Percentiles rank a stretch among this genome's conserved stretches.
phyloP scores from a whole-genome alignment of 148 eudicot species.

The Drosera capensis region DNA sequence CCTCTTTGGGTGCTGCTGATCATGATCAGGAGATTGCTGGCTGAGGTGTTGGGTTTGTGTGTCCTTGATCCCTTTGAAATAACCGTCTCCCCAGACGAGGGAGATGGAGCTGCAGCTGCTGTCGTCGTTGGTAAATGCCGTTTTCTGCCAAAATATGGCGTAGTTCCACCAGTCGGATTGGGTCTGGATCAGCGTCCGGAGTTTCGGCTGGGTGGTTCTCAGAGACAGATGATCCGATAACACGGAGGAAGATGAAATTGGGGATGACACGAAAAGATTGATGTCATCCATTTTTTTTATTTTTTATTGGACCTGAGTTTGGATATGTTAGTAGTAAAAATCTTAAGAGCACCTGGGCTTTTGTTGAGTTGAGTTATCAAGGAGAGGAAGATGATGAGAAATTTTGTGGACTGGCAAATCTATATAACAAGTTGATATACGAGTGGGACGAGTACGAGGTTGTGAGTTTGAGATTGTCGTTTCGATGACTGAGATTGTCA shows the following conservation, averaged over 20 bases:
- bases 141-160: conserved; percentile 75
- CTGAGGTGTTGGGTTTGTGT: conserved; percentile 8
- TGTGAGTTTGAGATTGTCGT: too few species aligned
- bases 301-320: too few species aligned
- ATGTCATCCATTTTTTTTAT: too few species aligned
- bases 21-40: conserved; percentile 7
- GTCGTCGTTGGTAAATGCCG: conserved; percentile 14
- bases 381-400: too few species aligned
- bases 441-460: too few species aligned
- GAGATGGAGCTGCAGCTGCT: conserved; percentile 8
- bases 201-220: conserved; percentile 16
- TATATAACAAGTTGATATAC: too few species aligned
- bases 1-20: neutral
- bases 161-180: conserved; percentile 52
- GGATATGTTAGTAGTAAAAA: too few species aligned
- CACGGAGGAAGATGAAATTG: conserved; percentile 10
- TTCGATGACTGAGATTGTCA: too few species aligned
- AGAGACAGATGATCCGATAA: conserved; percentile 1
- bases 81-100: conserved; percentile 60
- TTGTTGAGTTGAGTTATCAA: too few species aligned
- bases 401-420: too few species aligned
- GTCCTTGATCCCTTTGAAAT: conserved; percentile 38
- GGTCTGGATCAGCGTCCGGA: conserved; percentile 30
- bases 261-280: too few species aligned
- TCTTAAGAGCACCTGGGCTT: too few species aligned